Base-by-base conservation (phyloP, 345 rosid species). In the Gossypium rotundifolium region DNA sequence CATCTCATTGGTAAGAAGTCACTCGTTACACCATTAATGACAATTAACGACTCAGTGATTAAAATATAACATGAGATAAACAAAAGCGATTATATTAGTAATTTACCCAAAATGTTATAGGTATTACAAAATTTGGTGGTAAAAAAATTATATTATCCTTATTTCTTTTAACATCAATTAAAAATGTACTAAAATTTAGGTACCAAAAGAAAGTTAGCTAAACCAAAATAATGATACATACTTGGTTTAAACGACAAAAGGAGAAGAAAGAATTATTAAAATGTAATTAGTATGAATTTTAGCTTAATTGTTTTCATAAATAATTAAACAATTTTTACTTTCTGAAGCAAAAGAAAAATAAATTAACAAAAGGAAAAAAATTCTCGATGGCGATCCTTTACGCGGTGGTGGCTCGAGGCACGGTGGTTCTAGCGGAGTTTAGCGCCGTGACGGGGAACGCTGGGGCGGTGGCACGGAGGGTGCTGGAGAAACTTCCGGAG, bases 371-470 rank as follows among this genome's bases (percentile, higher is more conserved):
- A 57, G 9, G 33, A n/a, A 51, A 9, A 20, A 12, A 72, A 8
- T 2, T 73, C 11, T 11, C 2, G 33, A 95, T 95, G 98, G 98
- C 94, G 89, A 93, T 95, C 67, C 49, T 91, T 2, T 93, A 93
- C 77, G 96, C 98, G 54, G 88, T 90, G 74, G 99, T 95, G 81
- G 94, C 99, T 48, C 82, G 97, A 54, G 97, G 92, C 25, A 93
- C 96, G 79, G 97, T 95, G 74, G 93, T 91, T 23, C 83, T 95
- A 65, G 94, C 99, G 27, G 99, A 95, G 82, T 95, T 95, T 86
- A 93, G 94, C 83, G 99, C 96, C 49, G 98, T 91, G 64, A 87
- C 96, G 7, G 99, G 99, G 54, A 95, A 95, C 83, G 77, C 92
- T 1, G 98, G 97, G 73, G 94, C 98, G 14, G 94, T 95, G 45